Conservation (phyloP, 371 early-diverging fungal species). For the Mortierella sp. region DNA sequence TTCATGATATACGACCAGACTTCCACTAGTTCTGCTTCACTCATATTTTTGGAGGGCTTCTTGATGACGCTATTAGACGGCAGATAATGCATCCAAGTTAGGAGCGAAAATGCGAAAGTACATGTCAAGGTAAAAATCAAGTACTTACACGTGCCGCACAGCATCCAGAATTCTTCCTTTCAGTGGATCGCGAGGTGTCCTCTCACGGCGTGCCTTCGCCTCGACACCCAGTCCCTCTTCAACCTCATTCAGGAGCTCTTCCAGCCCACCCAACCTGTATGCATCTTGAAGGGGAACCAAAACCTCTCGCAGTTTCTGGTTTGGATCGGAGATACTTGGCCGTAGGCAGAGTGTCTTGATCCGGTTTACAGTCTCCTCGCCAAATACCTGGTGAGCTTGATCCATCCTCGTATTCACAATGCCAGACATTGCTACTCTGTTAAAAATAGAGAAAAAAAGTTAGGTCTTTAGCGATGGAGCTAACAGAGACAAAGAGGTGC, state of each 20-base stretch:
- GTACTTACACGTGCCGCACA: constrained; percentile 10
- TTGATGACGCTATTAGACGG: constrained; percentile 5
- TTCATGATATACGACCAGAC: constrained; percentile 13
- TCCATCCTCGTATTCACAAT: constrained; percentile 10
- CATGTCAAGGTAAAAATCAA: neutral
- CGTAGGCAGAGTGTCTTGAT: neutral
- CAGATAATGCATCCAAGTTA: neutral
- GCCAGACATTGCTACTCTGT: constrained; percentile 14
- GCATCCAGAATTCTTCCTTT: constrained; percentile 8
- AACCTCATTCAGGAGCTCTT: neutral
- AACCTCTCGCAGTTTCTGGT: neutral
- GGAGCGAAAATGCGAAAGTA: neutral
- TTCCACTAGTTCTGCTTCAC: neutral
- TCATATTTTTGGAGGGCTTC: constrained; percentile 2
- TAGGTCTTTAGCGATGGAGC: too few relatives aligned
- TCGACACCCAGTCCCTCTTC: neutral
- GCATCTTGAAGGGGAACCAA: neutral
- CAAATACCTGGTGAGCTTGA: constrained; percentile 3
- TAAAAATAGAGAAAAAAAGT: constrained; percentile 9
- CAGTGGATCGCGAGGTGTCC: constrained; percentile 1
- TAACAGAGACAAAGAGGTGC: neutral
- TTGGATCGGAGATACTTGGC: neutral
- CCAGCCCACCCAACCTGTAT: neutral
- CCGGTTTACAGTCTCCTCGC: neutral
- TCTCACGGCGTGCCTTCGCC: constrained; percentile 4